Evolutionary conservation across 1,284 basidiomycete species (phyloP).

Genomic region (Apiotrichum laibachii): DNA sequence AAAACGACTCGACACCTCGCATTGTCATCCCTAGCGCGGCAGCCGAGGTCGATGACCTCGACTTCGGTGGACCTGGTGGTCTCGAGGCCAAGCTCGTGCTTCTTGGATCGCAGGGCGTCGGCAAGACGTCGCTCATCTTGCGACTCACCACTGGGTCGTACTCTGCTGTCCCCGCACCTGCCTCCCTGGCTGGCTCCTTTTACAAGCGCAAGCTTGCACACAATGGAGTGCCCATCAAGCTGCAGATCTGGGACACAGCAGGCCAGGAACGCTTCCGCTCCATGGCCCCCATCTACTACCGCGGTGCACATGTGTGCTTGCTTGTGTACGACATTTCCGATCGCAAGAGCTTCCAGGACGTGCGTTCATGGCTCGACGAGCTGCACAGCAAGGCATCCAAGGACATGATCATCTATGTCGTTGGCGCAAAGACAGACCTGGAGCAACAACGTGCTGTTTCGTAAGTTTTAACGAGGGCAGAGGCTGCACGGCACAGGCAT

Average conservation of each 20-base stretch:
- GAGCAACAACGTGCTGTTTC: conserved; percentile 30
- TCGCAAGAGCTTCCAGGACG: conserved; percentile 80
- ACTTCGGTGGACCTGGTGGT: conserved; percentile 41
- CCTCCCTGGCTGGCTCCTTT: conserved; percentile 92
- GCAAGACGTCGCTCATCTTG: conserved; percentile 90
- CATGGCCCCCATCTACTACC: conserved; percentile 70
- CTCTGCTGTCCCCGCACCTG: conserved; percentile 72
- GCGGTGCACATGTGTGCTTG: conserved; percentile 56
- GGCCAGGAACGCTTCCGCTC: conserved; percentile 96
- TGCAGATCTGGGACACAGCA: conserved; percentile 86
- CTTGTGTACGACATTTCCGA: conserved; percentile 58
- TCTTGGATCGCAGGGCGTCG: conserved; percentile 95
- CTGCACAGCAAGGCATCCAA: conserved; percentile 41
- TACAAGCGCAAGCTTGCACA: conserved; percentile 90
- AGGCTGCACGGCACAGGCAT: not conserved
- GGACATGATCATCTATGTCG: conserved; percentile 50
- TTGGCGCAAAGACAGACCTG: conserved; percentile 48
- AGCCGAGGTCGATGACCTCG: conserved; percentile 17
- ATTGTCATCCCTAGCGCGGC: not conserved
- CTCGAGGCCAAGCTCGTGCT: conserved; percentile 95
- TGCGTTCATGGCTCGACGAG: conserved; percentile 87
- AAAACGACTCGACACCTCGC: conserved; percentile 3
- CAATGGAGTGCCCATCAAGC: conserved; percentile 78
- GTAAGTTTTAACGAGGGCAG: conserved; percentile 27
- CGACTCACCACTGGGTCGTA: conserved; percentile 90